Base-by-base conservation (phyloP, 2,329 filamentous ascomycete genomes). In the Colletotrichum sansevieriae region DNA sequence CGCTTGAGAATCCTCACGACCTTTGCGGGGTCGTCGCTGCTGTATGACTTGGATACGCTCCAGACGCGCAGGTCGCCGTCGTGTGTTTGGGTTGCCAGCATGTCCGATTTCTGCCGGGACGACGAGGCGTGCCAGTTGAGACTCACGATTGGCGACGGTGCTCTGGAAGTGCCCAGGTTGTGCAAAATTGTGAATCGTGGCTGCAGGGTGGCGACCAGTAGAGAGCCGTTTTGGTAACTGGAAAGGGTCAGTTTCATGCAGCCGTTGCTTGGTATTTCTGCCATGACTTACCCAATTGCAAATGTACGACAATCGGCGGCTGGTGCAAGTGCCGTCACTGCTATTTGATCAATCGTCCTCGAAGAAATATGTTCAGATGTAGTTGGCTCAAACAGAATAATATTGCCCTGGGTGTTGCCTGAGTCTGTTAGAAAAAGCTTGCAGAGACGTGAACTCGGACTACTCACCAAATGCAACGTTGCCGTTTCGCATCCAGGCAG, bases 111-210 rank as follows among this genome's bases (percentile, higher is more conserved):
- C 79, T 98, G 95, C 73, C 95, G 93, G 0, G 95, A 92, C 0
- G 96, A 98, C 0, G 96, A 98, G 43, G 95, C 95, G 84, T 99
- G 96, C 96, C 96, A 99, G 67, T 94, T 89, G 20, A 99, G 82
- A 9, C 90, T 93, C 4, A 95, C 90, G 58, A 99, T 94, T 2
- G 94, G 92, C 1, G 95, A 98, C 1, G 96, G 95, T 2, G 89
- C 88, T 74, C 93, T 87, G 0, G 92, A 92, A 0, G 94, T 97
- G 56, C 91, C 95, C 72, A 99, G 84, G 58, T 95, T 98, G 80
- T 99, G 95, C 57, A 98, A 80, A 72, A 98, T 97, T 3, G 92
- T 97, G 78, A 98, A 99, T 59, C 92, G 90, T 47, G 97, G 95
- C 76, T 97, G 92, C 20, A 99, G 84, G 9, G 91, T 94, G 59